A percentile compares a stretch with the other conserved stretches of the same genome.
Conservation (phyloP, 2,329 filamentous ascomycete genomes). For the Talaromyces piceae region DNA sequence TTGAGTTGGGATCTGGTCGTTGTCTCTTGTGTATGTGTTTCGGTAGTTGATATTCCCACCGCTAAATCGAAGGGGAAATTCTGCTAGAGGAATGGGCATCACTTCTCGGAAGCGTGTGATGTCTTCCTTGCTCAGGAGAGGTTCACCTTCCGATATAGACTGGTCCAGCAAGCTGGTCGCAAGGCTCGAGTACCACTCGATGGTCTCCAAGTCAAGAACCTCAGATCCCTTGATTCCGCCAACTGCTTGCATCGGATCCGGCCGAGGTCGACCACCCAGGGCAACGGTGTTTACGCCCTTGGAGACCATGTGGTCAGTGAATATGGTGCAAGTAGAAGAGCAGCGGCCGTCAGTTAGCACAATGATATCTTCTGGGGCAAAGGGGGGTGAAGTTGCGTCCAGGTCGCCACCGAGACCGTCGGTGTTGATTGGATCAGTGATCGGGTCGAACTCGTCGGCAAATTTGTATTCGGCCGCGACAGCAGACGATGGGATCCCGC, state of each 20-base stretch:
- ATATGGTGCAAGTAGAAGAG: slow-evolving; percentile 18
- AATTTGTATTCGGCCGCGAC: slow-evolving; percentile 22
- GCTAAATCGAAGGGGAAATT: neutral
- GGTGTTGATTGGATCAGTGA: slow-evolving; percentile 17
- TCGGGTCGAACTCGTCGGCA: slow-evolving; percentile 8
- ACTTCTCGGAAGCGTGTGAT: slow-evolving; percentile 3
- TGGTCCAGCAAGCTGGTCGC: neutral
- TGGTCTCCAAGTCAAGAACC: slow-evolving; percentile 5
- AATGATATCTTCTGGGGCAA: slow-evolving; percentile 14
- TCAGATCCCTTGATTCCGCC: slow-evolving; percentile 51
- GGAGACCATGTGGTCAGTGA: slow-evolving; percentile 14
- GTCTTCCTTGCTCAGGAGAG: neutral
- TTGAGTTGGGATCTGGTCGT: slow-evolving; percentile 41
- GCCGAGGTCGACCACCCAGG: slow-evolving; percentile 49
- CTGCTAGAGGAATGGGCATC: slow-evolving; percentile 2
- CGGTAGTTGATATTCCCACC: slow-evolving; percentile 27
- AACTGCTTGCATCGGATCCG: slow-evolving; percentile 49
- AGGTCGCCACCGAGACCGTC: slow-evolving; percentile 16
- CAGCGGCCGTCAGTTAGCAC: slow-evolving; percentile 5
- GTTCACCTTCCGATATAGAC: neutral
- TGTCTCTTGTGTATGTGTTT: slow-evolving; percentile 33
- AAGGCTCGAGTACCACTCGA: slow-evolving; percentile 15
- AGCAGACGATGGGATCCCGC: slow-evolving; percentile 16
- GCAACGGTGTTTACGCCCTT: slow-evolving; percentile 47
- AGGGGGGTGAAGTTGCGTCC: slow-evolving; percentile 16